Percentiles rank a stretch among this genome's conserved stretches.
phyloP scores from a whole-genome alignment of 2,329 filamentous ascomycete genomes.

The Drechmeria coniospora region DNA sequence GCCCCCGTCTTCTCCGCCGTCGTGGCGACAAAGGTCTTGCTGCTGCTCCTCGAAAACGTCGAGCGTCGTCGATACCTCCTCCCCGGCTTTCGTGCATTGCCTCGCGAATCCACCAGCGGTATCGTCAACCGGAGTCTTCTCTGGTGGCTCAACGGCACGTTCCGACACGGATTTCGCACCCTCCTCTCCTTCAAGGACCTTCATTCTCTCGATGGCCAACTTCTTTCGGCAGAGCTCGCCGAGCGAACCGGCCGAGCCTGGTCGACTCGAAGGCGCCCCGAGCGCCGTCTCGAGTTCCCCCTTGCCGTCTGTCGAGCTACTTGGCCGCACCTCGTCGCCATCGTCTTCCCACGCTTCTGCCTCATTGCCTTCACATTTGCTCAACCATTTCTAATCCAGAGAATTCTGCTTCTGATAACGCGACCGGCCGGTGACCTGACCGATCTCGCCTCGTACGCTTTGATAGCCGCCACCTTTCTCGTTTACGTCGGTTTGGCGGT shows the following conservation, averaged over 20 bases:
- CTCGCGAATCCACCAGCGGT: conserved; percentile 18
- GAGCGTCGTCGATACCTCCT: conserved; percentile 12
- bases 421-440: background rate
- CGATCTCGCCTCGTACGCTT: conserved; percentile 3
- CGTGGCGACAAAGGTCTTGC: conserved; percentile 10
- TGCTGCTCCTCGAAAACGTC: conserved; percentile 15
- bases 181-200: conserved; percentile 5
- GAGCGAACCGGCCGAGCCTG: conserved; percentile 4
- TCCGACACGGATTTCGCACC: conserved; percentile 9
- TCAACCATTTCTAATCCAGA: conserved; percentile 14
- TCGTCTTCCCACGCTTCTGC: conserved; percentile 11
- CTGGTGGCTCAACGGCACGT: conserved; percentile 18
- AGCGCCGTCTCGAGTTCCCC: conserved; percentile 4
- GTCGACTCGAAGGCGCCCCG: conserved; percentile 2
- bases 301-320: conserved; percentile 1
- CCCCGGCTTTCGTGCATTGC: conserved; percentile 6
- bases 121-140: conserved; percentile 16
- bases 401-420: conserved; percentile 1
- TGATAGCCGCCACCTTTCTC: conserved; percentile 7
- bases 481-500: conserved; percentile 9
- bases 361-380: conserved; percentile 13
- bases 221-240: conserved; percentile 3
- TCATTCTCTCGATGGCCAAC: conserved; percentile 4
- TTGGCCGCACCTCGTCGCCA: conserved; percentile 5
- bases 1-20: conserved; percentile 11